phyloP scores from a whole-genome alignment of 2,329 filamentous ascomycete genomes.

The Pseudogymnoascus sp. region DNA sequence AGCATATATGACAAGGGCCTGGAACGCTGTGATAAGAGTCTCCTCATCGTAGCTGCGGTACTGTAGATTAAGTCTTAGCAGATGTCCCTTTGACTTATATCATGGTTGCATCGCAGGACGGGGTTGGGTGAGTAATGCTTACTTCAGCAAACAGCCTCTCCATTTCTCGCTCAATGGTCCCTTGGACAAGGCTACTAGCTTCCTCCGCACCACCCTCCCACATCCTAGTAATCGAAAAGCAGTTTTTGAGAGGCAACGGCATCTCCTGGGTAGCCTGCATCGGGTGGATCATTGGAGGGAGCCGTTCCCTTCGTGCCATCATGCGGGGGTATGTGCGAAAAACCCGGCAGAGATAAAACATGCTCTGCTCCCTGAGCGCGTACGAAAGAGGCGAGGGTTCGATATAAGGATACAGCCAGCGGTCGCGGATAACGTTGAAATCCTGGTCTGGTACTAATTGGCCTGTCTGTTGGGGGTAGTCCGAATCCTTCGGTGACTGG shows the following conservation, averaged over 20 bases:
- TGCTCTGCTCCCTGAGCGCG: slow-evolving; percentile 21
- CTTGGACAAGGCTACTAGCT: slow-evolving; percentile 25
- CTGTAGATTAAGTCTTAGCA: slow-evolving; percentile 15
- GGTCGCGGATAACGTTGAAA: background rate
- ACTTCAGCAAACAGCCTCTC: slow-evolving; percentile 27
- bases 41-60: slow-evolving; percentile 27
- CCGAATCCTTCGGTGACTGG: background rate
- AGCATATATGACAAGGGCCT: slow-evolving; percentile 31
- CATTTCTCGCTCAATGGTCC: slow-evolving; percentile 27
- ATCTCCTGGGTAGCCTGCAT: slow-evolving; percentile 18
- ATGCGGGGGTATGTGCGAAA: slow-evolving; percentile 32
- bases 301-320: slow-evolving; percentile 30
- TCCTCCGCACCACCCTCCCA: slow-evolving; percentile 28
- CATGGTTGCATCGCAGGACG: background rate
- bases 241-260: slow-evolving; percentile 27
- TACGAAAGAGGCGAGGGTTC: slow-evolving; percentile 5
- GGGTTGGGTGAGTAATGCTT: slow-evolving; percentile 9
- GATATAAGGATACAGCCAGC: background rate
- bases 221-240: slow-evolving; percentile 30
- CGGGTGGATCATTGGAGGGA: slow-evolving; percentile 31
- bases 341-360: slow-evolving; percentile 28
- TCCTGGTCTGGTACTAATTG: background rate
- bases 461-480: background rate
- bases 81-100: background rate
- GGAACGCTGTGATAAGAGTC: slow-evolving; percentile 28